These are phyloP conservation scores for Ceratocystis cacaofunesta DNA, from an alignment of 2,329 filamentous ascomycete species.

Conservation along the genomic window DNA sequence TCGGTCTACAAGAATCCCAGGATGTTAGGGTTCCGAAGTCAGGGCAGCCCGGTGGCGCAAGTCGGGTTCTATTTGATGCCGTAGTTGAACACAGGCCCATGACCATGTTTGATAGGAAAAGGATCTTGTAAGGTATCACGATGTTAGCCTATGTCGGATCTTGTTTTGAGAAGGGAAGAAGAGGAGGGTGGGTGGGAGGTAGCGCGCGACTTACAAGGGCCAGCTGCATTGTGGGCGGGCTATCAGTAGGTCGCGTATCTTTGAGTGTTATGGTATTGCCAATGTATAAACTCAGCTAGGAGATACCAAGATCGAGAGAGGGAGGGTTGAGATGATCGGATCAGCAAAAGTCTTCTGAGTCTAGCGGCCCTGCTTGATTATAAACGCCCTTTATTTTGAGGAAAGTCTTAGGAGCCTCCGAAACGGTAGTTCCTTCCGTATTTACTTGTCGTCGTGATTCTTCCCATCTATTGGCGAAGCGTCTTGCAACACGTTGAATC, in stretches of 20 bases:
- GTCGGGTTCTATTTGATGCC: neutral
- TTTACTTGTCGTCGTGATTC: neutral
- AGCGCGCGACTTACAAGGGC: neutral
- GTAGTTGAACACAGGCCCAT: neutral
- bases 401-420: neutral
- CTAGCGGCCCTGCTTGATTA: neutral
- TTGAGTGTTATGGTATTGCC: neutral
- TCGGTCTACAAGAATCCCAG: neutral
- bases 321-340: neutral
- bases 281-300: neutral
- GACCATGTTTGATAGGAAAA: neutral
- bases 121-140: neutral
- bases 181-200: neutral
- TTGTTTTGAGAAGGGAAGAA: neutral
- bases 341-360: neutral
- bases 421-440: neutral
- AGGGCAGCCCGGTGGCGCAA: neutral
- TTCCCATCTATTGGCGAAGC: neutral
- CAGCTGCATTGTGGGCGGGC: neutral
- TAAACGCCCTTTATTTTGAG: neutral
- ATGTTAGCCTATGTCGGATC: neutral
- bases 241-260: neutral
- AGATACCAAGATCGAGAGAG: neutral
- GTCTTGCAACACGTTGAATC: slow-evolving; percentile 4
- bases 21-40: neutral